A percentile compares a stretch with the other conserved stretches of the same genome.
Evolutionary conservation across 2,329 filamentous ascomycete genomes (phyloP).

Genomic region (Thielaviopsis ethacetica): DNA sequence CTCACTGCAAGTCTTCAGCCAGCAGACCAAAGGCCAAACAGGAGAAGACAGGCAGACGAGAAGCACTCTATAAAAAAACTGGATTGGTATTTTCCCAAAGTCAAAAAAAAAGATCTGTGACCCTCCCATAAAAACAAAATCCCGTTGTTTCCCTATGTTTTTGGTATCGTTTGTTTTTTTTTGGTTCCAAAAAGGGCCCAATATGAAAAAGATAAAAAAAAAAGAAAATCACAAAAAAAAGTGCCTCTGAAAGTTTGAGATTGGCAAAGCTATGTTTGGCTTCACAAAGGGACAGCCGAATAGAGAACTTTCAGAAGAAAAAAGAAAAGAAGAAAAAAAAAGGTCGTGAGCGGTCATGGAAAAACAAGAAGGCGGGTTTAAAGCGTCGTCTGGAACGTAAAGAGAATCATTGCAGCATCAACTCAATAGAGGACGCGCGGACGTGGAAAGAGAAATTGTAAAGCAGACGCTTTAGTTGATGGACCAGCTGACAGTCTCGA

Average conservation of each 20-base stretch:
- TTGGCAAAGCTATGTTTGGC: not conserved
- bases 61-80: no score
- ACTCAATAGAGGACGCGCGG: no score
- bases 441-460: not conserved
- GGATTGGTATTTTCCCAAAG: no score
- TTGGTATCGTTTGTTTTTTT: not conserved
- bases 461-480: conserved; percentile 23
- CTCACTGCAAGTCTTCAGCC: no score
- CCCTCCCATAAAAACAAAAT: not conserved
- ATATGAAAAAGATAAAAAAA: not conserved
- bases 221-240: not conserved
- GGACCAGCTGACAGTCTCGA: conserved; percentile 27
- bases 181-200: not conserved
- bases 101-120: not conserved
- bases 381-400: not conserved
- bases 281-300: not conserved
- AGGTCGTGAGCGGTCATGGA: conserved; percentile 5
- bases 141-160: not conserved
- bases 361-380: not conserved
- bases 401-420: no score
- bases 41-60: no score
- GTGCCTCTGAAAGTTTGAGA: no score
- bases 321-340: not conserved
- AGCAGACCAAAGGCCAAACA: no score
- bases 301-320: not conserved